Conservation (phyloP, 169 alveolate genomes). For the Hepatocystis sp. region DNA sequence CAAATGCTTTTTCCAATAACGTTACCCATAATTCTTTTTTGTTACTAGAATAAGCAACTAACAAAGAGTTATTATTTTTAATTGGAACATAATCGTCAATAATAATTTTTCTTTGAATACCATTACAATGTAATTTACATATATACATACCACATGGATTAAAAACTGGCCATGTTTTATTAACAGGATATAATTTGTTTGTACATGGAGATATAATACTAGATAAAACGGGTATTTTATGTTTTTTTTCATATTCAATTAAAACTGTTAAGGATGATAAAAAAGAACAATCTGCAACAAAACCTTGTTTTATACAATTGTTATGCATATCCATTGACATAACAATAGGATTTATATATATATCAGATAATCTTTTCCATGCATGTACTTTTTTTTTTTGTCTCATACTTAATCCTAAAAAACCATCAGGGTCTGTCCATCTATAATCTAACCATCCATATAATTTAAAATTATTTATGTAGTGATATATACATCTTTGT, state of each 20-base stretch:
- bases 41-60: constrained; percentile 91
- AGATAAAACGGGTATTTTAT: constrained; percentile 83
- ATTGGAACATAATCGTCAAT: constrained; percentile 94
- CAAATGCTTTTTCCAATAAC: constrained; percentile 94
- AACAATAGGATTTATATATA: constrained; percentile 72
- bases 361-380: constrained; percentile 85
- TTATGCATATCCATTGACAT: constrained; percentile 79
- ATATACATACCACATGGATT: constrained; percentile 90
- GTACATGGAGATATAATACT: constrained; percentile 72
- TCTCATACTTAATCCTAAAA: constrained; percentile 79
- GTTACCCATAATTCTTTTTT: constrained; percentile 92
- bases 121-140: constrained; percentile 91
- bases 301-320: constrained; percentile 90
- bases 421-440: constrained; percentile 90
- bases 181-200: constrained; percentile 17
- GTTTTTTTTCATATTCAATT: constrained; percentile 90
- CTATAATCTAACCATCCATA: constrained; percentile 77
- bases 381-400: constrained; percentile 81
- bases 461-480: constrained; percentile 36
- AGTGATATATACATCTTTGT: constrained; percentile 72
- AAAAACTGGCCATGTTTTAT: constrained; percentile 77
- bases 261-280: constrained; percentile 91
- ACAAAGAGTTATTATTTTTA: constrained; percentile 80
- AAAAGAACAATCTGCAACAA: constrained; percentile 95
- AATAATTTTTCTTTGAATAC: constrained; percentile 90